Percentiles rank a stretch among this genome's conserved stretches.
Evolutionary conservation across 768 basidiomycete genomes (phyloP).

Genomic region (Tylopilus sp.): DNA sequence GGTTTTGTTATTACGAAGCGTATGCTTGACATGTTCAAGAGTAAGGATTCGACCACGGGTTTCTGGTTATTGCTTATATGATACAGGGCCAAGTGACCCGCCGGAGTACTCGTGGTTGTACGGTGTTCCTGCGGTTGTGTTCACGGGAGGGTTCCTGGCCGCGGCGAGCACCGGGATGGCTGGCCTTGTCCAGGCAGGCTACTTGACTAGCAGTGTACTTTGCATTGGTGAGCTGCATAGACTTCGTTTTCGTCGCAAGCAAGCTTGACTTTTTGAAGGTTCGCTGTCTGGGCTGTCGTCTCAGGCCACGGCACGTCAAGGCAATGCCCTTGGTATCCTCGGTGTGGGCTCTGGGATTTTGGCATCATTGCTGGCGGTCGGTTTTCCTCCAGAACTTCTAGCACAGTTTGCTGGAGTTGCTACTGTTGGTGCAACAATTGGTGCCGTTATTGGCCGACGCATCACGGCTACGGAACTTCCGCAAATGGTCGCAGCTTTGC

Average conservation of each 20-base stretch:
- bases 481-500: slow-evolving; percentile 77
- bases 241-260: not conserved
- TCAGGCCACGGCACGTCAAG: slow-evolving; percentile 79
- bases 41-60: slow-evolving; percentile 36
- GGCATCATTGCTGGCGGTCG: slow-evolving; percentile 77
- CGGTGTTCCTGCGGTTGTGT: slow-evolving; percentile 72
- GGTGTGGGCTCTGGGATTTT: slow-evolving; percentile 82
- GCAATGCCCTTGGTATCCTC: slow-evolving; percentile 85
- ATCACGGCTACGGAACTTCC: slow-evolving; percentile 88
- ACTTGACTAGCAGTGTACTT: slow-evolving; percentile 79
- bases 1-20: slow-evolving; percentile 89
- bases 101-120: slow-evolving; percentile 88
- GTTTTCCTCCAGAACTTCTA: slow-evolving; percentile 71
- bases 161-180: slow-evolving; percentile 83
- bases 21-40: slow-evolving; percentile 92
- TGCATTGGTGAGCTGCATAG: slow-evolving; percentile 61
- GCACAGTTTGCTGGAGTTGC: slow-evolving; percentile 78
- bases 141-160: slow-evolving; percentile 78
- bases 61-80: slow-evolving; percentile 2
- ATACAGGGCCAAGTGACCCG: slow-evolving; percentile 71
- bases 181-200: slow-evolving; percentile 86
- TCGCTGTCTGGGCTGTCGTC: slow-evolving; percentile 79
- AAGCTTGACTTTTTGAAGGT: slow-evolving; percentile 36
- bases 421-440: slow-evolving; percentile 66
- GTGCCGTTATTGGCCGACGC: slow-evolving; percentile 72